Percentiles rank a stretch among this genome's conserved stretches.
phyloP scores from a whole-genome alignment of 1,139 yeast species.

The Saccharomyces uvarum region DNA sequence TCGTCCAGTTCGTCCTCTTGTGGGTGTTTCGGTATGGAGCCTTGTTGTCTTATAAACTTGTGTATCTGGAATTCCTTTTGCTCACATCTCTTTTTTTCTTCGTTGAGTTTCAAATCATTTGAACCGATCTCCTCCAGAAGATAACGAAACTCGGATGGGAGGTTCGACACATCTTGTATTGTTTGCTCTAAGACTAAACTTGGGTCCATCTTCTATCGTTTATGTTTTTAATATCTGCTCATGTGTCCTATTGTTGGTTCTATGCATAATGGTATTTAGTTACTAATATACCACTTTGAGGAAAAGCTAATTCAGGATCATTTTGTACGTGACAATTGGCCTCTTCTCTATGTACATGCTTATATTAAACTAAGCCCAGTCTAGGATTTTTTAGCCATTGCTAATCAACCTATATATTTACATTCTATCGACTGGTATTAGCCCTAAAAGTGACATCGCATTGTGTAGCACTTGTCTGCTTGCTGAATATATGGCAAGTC shows the following conservation, averaged over 20 bases:
- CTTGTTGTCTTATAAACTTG: slow-evolving; percentile 75
- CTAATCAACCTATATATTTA: slow-evolving; percentile 30
- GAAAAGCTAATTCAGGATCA: neutral
- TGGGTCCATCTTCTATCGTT: slow-evolving; percentile 48
- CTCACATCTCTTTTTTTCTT: slow-evolving; percentile 57
- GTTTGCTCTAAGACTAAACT: slow-evolving; percentile 69
- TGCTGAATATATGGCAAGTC: slow-evolving; percentile 84
- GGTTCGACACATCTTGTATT: slow-evolving; percentile 67
- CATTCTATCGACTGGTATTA: slow-evolving; percentile 98
- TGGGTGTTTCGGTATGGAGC: slow-evolving; percentile 74
- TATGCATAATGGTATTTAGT: neutral
- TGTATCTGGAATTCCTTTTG: slow-evolving; percentile 73
- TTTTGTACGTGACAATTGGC: neutral
- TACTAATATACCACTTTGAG: neutral
- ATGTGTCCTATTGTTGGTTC: neutral
- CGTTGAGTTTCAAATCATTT: slow-evolving; percentile 61
- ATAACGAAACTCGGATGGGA: slow-evolving; percentile 84
- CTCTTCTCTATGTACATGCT: neutral
- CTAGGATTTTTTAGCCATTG: neutral
- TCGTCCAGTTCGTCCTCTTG: slow-evolving; percentile 64
- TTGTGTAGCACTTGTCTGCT: slow-evolving; percentile 86
- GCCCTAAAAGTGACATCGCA: slow-evolving; percentile 85
- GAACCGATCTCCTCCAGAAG: slow-evolving; percentile 69
- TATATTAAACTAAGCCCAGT: neutral
- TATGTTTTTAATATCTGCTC: neutral